A percentile compares a stretch with the other conserved stretches of the same genome.
Conservation (phyloP, 352 stramenopile genomes). For the Aphanomyces invadans region DNA sequence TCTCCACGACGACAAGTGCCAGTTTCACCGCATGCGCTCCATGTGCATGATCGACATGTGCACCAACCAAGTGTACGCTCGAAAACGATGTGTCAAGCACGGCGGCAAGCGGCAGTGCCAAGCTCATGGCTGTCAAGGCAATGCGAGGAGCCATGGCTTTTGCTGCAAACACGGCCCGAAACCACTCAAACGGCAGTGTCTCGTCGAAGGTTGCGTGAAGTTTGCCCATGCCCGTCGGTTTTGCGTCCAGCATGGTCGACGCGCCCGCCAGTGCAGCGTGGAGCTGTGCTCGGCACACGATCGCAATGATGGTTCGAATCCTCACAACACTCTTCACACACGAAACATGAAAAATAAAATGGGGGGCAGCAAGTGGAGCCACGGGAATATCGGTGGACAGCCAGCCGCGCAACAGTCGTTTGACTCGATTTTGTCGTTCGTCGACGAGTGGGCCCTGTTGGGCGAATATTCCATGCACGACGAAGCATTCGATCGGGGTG, state of each 20-base stretch:
- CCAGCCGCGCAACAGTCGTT: no score
- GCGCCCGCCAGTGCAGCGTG: no score
- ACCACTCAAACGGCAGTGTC: constrained; percentile 70
- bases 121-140: constrained; percentile 55
- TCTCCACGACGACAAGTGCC: constrained; percentile 61
- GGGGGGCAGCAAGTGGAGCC: no score
- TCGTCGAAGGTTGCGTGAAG: constrained; percentile 70
- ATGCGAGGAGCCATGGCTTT: constrained; percentile 61
- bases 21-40: constrained; percentile 72
- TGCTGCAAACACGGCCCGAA: constrained; percentile 69
- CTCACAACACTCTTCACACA: no score
- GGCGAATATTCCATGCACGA: no score
- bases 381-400: no score
- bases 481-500: no score
- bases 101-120: constrained; percentile 76
- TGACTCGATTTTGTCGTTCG: no score
- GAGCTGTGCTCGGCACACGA: no score
- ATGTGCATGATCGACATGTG: constrained; percentile 73
- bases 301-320: no score
- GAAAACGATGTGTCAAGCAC: constrained; percentile 69
- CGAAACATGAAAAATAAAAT: no score
- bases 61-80: constrained; percentile 77
- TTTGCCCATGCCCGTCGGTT: constrained; percentile 65
- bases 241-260: constrained; percentile 66
- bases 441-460: no score